Evolutionary conservation across 331 rosid genomes (phyloP), one percentile per base, ranked within the genome.

Genomic region (Rosa hybrid): DNA sequence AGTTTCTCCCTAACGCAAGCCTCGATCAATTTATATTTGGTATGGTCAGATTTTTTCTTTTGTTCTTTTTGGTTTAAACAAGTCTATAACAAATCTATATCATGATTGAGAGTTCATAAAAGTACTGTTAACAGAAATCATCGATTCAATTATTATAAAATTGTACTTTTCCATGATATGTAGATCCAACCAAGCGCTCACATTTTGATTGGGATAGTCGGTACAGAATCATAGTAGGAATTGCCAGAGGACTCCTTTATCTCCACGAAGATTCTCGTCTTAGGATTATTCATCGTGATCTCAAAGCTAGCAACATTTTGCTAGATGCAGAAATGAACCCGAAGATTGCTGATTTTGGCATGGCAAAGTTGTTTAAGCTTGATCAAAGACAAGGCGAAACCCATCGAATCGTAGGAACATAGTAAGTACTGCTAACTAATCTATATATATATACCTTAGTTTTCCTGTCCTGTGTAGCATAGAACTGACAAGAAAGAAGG

Each of bases 11-110:
- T 0, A 86, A 91, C 38, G 65, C 74, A 23, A 91, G 92, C 27
- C 91, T 91, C 51, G 94, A 90, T 69, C 76, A 83, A 21, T 81
- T 88, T 23, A 41, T 88, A 72, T 88, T 88, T 71, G 91, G 92
- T 91, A 77, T 18, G 78, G 17, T 60, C 38, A 60, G 0, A 11
- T 9, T 25, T 60, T 60, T 10, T 6, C 12, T 25, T 60, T 11
- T 23, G 5, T 12, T 4, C 34, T 30, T 60, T 9, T 10, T 60
- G 21, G 2, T 59, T 21, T 23, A 18, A 54, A 54, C 18, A 54
- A 18, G 56, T 56, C 20, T 8, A n/a, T 8, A 56, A 7, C 23
- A 54, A 17, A 16, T 14, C 62, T 49, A 49, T 50, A 50, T 50
- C 56, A 50, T 50, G 20, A 7, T 17, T 2, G 54, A 11, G 17